Percentiles rank a stretch among this genome's conserved stretches.
Evolutionary conservation across 2,329 filamentous ascomycete species (phyloP).

Genomic region (Paecilomyces formosus): DNA sequence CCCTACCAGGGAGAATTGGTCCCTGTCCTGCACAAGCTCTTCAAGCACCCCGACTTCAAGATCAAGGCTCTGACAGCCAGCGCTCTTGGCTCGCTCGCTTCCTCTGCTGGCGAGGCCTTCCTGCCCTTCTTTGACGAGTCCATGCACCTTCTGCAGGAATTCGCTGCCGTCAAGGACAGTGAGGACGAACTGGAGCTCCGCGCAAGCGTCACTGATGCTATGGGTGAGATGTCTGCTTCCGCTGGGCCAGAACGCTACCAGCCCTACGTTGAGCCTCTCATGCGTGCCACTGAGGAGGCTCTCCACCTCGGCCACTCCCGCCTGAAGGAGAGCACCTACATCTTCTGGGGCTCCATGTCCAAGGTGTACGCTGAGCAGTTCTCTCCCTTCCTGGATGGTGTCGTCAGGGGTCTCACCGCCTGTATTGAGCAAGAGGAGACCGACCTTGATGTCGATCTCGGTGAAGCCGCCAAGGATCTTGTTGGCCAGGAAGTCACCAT

Average conservation of each 20-base stretch:
- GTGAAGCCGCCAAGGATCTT: conserved; percentile 65
- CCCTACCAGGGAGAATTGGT: conserved; percentile 78
- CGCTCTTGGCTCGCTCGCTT: conserved; percentile 84
- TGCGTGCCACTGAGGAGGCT: conserved; percentile 87
- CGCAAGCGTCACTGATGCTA: conserved; percentile 81
- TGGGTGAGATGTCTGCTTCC: conserved; percentile 85
- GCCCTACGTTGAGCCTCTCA: conserved; percentile 81
- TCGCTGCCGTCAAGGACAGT: conserved; percentile 76
- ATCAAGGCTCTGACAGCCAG: conserved; percentile 85
- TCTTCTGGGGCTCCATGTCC: conserved; percentile 89
- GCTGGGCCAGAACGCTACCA: conserved; percentile 83
- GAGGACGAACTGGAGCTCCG: conserved; percentile 86
- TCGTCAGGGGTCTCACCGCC: conserved; percentile 57
- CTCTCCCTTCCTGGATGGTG: conserved; percentile 39
- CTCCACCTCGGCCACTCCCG: conserved; percentile 81
- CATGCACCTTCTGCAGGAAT: conserved; percentile 81
- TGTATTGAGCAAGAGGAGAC: conserved; percentile 86
- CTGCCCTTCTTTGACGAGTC: conserved; percentile 84
- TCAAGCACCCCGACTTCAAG: conserved; percentile 76
- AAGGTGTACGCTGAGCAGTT: conserved; percentile 77
- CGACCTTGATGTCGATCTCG: conserved; percentile 68
- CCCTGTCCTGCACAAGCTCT: conserved; percentile 73
- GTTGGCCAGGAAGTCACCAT: conserved; percentile 69
- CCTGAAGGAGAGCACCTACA: conserved; percentile 92
- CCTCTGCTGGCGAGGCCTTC: conserved; percentile 75